Evolutionary conservation across 2,329 filamentous ascomycete genomes (phyloP).

Genomic region (Botrytis tulipae): DNA sequence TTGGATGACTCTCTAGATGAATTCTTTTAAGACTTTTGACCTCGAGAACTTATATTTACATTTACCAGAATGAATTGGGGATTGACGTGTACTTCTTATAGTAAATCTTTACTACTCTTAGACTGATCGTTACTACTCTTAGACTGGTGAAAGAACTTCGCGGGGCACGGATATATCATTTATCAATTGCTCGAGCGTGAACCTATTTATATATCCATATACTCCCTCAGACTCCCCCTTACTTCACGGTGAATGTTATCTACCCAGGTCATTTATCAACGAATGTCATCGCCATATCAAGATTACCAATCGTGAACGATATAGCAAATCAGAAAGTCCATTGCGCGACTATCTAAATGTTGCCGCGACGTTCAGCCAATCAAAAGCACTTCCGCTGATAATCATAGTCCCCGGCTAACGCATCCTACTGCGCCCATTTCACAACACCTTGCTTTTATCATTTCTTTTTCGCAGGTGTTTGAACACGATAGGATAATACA

Average conservation of each 20-base stretch:
- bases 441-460: not conserved
- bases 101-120: not conserved
- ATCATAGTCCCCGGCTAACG: not conserved
- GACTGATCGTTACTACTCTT: not conserved
- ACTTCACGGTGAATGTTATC: not conserved
- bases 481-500: constrained; percentile 3
- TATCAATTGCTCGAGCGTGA: not conserved
- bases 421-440: not conserved
- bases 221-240: too few species aligned
- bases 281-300: not conserved
- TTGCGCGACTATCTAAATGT: not conserved
- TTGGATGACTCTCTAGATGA: not conserved
- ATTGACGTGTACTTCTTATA: not conserved
- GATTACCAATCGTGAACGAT: not conserved
- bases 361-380: not conserved
- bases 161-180: not conserved
- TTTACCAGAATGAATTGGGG: not conserved
- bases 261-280: not conserved
- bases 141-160: not conserved
- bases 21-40: not conserved
- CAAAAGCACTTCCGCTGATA: not conserved
- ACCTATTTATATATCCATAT: not conserved
- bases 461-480: too few species aligned
- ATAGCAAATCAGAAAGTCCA: not conserved
- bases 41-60: not conserved